Evolutionary conservation across 768 basidiomycete genomes (phyloP), one percentile per base, ranked within the genome.

Genomic region (Trametes cinnabarina): DNA sequence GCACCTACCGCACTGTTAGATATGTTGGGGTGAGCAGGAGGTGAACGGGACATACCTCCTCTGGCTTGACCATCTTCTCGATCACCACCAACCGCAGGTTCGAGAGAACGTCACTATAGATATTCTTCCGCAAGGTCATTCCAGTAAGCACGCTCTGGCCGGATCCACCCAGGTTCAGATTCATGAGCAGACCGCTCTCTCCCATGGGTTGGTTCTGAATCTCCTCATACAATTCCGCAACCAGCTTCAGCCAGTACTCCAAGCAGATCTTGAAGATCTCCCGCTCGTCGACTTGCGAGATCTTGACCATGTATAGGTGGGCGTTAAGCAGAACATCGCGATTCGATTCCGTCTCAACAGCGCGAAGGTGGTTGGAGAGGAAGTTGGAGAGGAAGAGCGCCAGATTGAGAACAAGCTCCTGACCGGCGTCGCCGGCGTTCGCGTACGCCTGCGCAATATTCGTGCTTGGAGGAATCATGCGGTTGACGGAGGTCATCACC

Each of bases 181-280:
- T 89, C 87, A 98, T 95, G 66, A 98, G 80, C 41, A 92, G 69
- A 58, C 94, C 84, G 20, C 87, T 89, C 48, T 92, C 90, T 47
- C 92, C 87, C 65, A 92, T 92, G 2, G 94, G 94, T 19, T 97
- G 71, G 60, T 86, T 88, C 71, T 97, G 94, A 49, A 97, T 90
- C 77, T 99, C 97, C 62, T 98, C 96, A 69, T 99, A 98, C 19
- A 99, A 81, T 69, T 97, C 96, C 1, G 93, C 85, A 14, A 99
- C 96, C 25, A 99, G 86, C 72, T 95, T 94, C 53, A 86, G 72
- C 93, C 97, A 99, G 75, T 98, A 99, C 69, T 98, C 97, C 68
- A 98, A 75, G 65, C 96, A 97, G 68, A 99, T 97, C 76, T 99
- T 99, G 86, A 98, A 98, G 63, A 99, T 90, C 73, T 99, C 97